Evolutionary conservation across 495 filamentous ascomycete genomes (phyloP).

Genomic region (Tetracladium marchalianum): DNA sequence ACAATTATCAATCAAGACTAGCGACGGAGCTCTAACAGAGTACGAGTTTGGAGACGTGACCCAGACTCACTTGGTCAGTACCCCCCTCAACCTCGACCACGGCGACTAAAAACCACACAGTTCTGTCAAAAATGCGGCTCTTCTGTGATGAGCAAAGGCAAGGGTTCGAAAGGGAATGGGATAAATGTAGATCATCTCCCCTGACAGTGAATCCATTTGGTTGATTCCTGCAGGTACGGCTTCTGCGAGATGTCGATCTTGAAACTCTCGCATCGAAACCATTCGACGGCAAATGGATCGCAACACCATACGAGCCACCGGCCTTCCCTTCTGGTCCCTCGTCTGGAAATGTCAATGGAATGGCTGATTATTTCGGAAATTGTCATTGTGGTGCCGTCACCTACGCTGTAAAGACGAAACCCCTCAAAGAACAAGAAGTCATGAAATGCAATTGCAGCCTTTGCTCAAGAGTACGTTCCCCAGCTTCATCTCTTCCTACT

Average conservation of each 20-base stretch:
- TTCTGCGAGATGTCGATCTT: background rate
- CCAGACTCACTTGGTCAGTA: conserved; percentile 1
- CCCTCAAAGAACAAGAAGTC: conserved; percentile 7
- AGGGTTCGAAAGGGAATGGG: background rate
- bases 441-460: conserved; percentile 14
- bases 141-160: background rate
- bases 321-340: background rate
- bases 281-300: background rate
- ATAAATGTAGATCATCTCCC: conserved; percentile 3
- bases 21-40: conserved; percentile 1
- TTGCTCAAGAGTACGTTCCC: conserved; percentile 11
- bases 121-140: conserved; percentile 12
- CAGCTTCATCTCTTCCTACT: background rate
- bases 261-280: background rate
- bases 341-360: background rate
- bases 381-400: conserved; percentile 14
- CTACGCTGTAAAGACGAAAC: conserved; percentile 4
- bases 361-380: conserved; percentile 4
- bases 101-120: background rate
- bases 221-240: conserved; percentile 1
- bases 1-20: background rate
- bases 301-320: background rate
- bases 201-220: too few relatives aligned
- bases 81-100: background rate
- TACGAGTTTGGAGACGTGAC: conserved; percentile 5